These are phyloP conservation scores for Lactarius quietus DNA, from an alignment of 768 basidiomycete species.

Conservation along the genomic window DNA sequence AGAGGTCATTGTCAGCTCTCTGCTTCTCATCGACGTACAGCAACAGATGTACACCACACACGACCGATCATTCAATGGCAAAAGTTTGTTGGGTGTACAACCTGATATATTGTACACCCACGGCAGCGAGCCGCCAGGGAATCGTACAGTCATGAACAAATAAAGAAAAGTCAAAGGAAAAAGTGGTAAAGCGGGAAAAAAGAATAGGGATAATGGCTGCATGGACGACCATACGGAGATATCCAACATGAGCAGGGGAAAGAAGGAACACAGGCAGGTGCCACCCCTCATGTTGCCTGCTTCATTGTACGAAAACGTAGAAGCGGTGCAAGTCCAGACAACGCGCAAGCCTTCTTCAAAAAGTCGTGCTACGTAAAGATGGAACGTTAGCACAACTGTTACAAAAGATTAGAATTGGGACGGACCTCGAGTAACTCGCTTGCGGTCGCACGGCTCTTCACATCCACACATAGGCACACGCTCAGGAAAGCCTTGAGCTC, in stretches of 20 bases:
- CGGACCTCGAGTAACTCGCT: conserved; percentile 79
- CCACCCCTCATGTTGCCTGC: conserved; percentile 40
- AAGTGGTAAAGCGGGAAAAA: conserved; percentile 10
- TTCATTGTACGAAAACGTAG: conserved; percentile 71
- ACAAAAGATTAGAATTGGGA: conserved; percentile 24
- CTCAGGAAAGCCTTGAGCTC: conserved; percentile 96
- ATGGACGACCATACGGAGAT: background rate
- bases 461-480: conserved; percentile 98
- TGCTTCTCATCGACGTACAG: background rate
- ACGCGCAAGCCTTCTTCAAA: conserved; percentile 80
- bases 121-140: conserved; percentile 13
- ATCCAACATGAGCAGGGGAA: conserved; percentile 16
- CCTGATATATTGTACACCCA: conserved; percentile 17
- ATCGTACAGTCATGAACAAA: conserved; percentile 21
- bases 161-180: conserved; percentile 8
- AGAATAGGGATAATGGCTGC: background rate
- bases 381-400: conserved; percentile 18
- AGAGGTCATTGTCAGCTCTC: background rate
- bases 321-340: conserved; percentile 80
- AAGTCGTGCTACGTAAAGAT: conserved; percentile 78
- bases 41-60: background rate
- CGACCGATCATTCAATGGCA: background rate
- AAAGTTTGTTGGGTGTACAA: conserved; percentile 7
- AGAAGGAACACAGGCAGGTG: background rate
- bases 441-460: conserved; percentile 87